Evolutionary conservation across 371 early-diverging fungal genomes (phyloP), one percentile per base, ranked within the genome.

Genomic region (Syncephalastrum monosporum): DNA sequence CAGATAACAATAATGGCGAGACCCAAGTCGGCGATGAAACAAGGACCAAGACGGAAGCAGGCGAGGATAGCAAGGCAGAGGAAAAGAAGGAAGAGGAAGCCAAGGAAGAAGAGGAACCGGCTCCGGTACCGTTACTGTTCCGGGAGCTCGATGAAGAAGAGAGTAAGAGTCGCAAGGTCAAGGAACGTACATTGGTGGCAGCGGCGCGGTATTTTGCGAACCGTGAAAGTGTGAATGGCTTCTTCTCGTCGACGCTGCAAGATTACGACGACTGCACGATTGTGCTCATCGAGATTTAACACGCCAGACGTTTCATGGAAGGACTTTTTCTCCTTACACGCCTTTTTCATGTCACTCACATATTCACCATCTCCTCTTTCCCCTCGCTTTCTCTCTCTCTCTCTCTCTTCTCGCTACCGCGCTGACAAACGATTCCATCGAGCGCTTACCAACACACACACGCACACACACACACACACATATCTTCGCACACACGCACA

Each of bases 191-290:
- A 13, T 47, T 79, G 12, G 65, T 65, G 44, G 55, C 52, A 42
- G 71, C 77, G 21, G 79, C 74, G 38, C 63, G 76, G 48, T 76
- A 74, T 56, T 75, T 79, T 58, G 72, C 74, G 14, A 74, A 79
- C 50, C 61, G 80, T 59, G 80, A 79, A 60, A 63, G 75, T 17
- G 71, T 72, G 2, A 70, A 74, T 54, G 73, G 74, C 6, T 72
- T 79, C 42, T 79, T 79, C 53, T 64, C 77, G n/a, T 74, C 76
- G 1, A 76, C 72, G 2, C 57, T 79, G 52, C 80, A 79, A 53
- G 80, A 76, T 55, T 79, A 79, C 59, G 80, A 79, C 56, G 80
- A 79, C 60, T 79, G 80, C 59, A 79, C 80, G 13, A 71, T 79
- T 53, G 60, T 79, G 42, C 69, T 79, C 19, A 67, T 76, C 42